Base-by-base conservation (phyloP, 139 green algal species). In the Asterochloris sp. region DNA sequence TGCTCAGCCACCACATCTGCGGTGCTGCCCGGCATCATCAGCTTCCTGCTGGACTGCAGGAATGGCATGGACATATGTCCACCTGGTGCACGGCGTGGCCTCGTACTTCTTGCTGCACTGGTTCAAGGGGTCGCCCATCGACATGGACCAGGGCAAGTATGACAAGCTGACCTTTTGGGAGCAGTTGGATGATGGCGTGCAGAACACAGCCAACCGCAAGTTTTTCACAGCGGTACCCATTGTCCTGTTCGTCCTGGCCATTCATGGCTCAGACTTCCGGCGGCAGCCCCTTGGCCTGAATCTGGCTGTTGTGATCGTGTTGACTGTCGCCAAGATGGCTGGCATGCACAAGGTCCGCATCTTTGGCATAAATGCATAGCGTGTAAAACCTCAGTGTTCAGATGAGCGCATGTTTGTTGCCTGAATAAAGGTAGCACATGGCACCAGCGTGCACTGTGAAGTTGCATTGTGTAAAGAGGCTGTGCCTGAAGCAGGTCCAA, bases 111-210 rank as follows among this genome's bases (percentile, higher is more conserved):
- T 98, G 12, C 82, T 98, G 38, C 95, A 98, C 89, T 97, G 91
- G 91, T 93, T 81, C 71, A 98, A 98, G 86, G 84, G 84, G 66
- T 84, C 79, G 13, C 84, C 84, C 19, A 79, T 87, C 26, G 74
- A 82, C 0, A 74, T 78, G 71, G 84, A 87, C 27, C 84, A 87
- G 82, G 95, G 95, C 69, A 92, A 94, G 75, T 98, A 97, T 69
- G 88, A 96, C 86, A 80, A 84, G 60, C 81, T 95, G 17, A 98
- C 95, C 0, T 97, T 98, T 77, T 98, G 95, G 95, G 95, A 98
- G 89, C 91, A 94, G 76, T 82, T 94, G 11, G 90, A 94, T 47
- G 88, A 89, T 60, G 91, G 91, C 17, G 85, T 92, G 28, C 91
- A 94, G 78, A 83, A 88, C 85, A 98, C 95, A 0, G 78, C 78